Evolutionary conservation across 345 rosid species (phyloP), one percentile per base, ranked within the genome.

Genomic region (Clarkia xantiana): DNA sequence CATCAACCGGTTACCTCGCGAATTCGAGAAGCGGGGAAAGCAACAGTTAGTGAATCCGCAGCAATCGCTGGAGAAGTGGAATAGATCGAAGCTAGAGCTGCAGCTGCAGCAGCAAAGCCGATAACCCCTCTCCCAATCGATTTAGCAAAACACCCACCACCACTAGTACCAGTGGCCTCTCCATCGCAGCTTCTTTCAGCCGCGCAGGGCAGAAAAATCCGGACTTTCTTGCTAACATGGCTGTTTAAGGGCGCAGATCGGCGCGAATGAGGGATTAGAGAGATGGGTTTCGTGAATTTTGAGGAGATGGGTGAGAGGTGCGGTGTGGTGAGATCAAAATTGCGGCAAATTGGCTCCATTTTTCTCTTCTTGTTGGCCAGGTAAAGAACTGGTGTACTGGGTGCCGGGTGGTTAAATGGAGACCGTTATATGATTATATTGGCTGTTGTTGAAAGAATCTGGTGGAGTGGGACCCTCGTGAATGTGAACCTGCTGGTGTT

Each of bases 1-100:
- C 2, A 10, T 45, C 40, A 43, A 18, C 40, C 10, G 43, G 39
- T 55, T 64, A 86, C 96, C 96, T 86, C 96, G 15, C 60, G 73
- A 57, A 82, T 79, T 55, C 77, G 90, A 68, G 96, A 83, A 66
- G 75, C 78, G 0, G 97, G 97, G 38, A 88, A 84, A 55, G 94
- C 81, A 16, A 88, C 76, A 6, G 84, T 84, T 55, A 88, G 57
- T 14, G 89, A 71, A 62, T 81, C 89, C 3, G 91, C 87, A 42
- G 91, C 87, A 42, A 76, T 42, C n/a, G 85, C 90, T 12, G 87
- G 85, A 58, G 87, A 67, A 54, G 69, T 78, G 18, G 19, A 71
- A 14, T 56, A 77, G 14, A 73, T 39, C 3, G 84, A 74, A 2
- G 66, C 71, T 19, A 81, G 40, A 61, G 83, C 77, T 1, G 83